Percentiles rank a stretch among this genome's conserved stretches.
phyloP scores from a whole-genome alignment of 2,329 filamentous ascomycete species.

The Saccharata proteae region DNA sequence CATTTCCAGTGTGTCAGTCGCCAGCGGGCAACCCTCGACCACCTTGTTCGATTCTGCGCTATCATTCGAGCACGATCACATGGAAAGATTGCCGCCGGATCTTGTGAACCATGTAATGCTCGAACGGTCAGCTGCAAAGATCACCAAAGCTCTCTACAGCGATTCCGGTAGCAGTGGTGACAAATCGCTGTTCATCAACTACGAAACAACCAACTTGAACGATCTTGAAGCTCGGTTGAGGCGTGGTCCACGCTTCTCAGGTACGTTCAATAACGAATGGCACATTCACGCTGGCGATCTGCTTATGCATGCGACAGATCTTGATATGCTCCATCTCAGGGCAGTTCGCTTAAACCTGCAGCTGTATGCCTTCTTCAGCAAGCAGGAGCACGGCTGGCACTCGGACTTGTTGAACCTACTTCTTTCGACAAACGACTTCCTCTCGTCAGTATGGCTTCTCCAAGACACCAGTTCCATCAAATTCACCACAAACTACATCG shows the following conservation, averaged over 20 bases:
- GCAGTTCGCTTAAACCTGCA: constrained; percentile 65
- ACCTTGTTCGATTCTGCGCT: constrained; percentile 67
- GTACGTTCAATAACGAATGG: too few species aligned
- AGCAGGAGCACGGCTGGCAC: constrained; percentile 21
- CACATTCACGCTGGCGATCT: too few species aligned
- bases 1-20: constrained; percentile 55
- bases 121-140: constrained; percentile 8
- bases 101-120: constrained; percentile 9
- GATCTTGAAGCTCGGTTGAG: constrained; percentile 9
- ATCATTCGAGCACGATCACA: constrained; percentile 25
- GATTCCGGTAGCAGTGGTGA: constrained; percentile 9
- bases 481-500: constrained; percentile 63
- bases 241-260: constrained; percentile 1
- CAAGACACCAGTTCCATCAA: constrained; percentile 44
- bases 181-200: constrained; percentile 9
- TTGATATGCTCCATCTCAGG: constrained; percentile 51
- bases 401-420: constrained; percentile 66
- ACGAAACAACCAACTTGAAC: constrained; percentile 8
- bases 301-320: constrained; percentile 15
- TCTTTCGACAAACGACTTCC: constrained; percentile 56
- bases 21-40: constrained; percentile 70
- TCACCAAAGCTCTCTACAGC: constrained; percentile 9
- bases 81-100: constrained; percentile 13
- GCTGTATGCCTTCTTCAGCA: constrained; percentile 70
- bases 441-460: constrained; percentile 47